A percentile compares a stretch with the other conserved stretches of the same genome.
phyloP scores from a whole-genome alignment of 2,329 filamentous ascomycete species.

The Fusarium compactum region DNA sequence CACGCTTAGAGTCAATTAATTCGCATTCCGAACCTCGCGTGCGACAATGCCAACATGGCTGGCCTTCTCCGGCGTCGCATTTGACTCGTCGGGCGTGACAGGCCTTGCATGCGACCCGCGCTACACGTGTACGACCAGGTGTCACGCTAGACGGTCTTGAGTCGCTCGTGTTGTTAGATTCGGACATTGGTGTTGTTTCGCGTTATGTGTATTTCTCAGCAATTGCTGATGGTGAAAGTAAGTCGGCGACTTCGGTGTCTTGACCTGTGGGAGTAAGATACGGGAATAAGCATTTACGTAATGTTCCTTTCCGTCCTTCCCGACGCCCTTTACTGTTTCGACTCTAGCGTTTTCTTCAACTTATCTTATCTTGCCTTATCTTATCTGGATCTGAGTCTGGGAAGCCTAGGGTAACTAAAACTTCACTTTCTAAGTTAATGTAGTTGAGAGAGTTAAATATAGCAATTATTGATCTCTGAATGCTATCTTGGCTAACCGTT shows the following conservation, averaged over 20 bases:
- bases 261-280: neutral
- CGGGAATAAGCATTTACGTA: slow-evolving; percentile 21
- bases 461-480: too few relatives aligned
- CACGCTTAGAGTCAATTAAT: slow-evolving; percentile 35
- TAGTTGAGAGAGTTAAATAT: too few relatives aligned
- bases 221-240: neutral
- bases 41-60: slow-evolving; percentile 41
- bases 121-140: slow-evolving; percentile 3
- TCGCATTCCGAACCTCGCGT: slow-evolving; percentile 26
- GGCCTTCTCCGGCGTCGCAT: slow-evolving; percentile 34
- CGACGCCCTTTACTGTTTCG: rapidly evolving
- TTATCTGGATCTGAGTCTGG: neutral
- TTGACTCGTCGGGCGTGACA: slow-evolving; percentile 38
- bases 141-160: neutral
- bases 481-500: too few relatives aligned
- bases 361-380: too few relatives aligned
- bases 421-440: too few relatives aligned
- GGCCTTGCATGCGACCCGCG: slow-evolving; percentile 39
- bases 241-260: slow-evolving; percentile 32
- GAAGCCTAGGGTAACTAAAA: neutral
- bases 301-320: neutral
- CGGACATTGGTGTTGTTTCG: neutral
- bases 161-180: neutral
- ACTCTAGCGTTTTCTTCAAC: neutral
- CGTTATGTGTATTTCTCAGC: slow-evolving; percentile 6